Evolutionary conservation across 495 filamentous ascomycete species (phyloP).

Genomic region (Penicillium paradoxum): DNA sequence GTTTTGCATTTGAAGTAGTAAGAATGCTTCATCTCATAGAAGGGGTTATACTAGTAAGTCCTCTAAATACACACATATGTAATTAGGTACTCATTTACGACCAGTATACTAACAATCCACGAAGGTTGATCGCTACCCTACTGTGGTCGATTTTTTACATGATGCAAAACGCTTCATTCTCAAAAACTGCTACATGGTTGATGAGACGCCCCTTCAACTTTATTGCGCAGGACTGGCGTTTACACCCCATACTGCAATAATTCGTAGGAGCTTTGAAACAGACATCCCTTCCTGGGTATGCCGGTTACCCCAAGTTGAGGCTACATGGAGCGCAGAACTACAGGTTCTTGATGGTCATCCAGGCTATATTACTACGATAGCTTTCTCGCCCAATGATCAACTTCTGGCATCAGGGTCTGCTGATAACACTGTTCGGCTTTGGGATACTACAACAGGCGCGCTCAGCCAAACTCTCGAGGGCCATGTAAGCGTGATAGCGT

Average conservation of each 20-base stretch:
- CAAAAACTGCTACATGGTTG: not conserved
- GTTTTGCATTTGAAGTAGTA: conserved; percentile 22
- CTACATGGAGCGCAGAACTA: not conserved
- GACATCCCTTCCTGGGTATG: not conserved
- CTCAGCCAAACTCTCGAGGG: not conserved
- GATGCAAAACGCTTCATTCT: not conserved
- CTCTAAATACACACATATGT: not conserved
- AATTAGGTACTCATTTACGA: too few relatives aligned
- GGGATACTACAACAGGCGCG: conserved; percentile 16
- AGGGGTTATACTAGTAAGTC: conserved; percentile 1
- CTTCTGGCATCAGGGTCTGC: conserved; percentile 8
- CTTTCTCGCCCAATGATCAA: conserved; percentile 6
- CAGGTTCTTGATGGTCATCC: not conserved
- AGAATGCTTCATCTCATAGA: not conserved
- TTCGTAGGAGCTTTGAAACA: not conserved
- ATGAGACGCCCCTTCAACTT: not conserved
- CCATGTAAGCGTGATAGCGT: not conserved
- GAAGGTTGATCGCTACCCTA: too few relatives aligned
- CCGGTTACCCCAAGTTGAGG: not conserved
- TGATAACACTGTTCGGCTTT: conserved; percentile 18
- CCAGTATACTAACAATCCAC: too few relatives aligned
- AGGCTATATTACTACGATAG: not conserved
- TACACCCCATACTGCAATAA: too few relatives aligned
- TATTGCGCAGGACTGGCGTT: not conserved
- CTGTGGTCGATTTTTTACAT: not conserved